Base-by-base conservation (phyloP, 2,329 filamentous ascomycete species). In the Furcasterigmium sp. region DNA sequence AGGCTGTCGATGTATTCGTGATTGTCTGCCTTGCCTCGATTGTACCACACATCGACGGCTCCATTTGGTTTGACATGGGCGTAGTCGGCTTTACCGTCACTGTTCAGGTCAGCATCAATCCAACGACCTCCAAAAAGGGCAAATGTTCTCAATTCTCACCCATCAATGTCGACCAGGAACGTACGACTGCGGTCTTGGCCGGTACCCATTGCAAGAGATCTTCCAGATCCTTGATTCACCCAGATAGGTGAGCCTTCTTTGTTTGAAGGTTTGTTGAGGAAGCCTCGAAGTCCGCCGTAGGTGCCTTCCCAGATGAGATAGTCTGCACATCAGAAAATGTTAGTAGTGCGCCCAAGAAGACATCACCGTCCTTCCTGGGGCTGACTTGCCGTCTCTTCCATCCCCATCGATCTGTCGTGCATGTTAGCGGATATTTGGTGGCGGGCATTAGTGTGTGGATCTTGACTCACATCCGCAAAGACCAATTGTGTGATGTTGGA, bases 41-140 rank as follows among this genome's bases (percentile, higher is more conserved):
- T 50, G 5, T 50, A 50, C 46, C 47, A 53, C 15, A 51, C 39
- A 8, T 18, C 17, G n/a, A 44, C 17, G 8, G 48, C 30, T 5
- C 48, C 45, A 21, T 46, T 23, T 10, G 41, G 39, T 11, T 36
- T 45, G 10, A 52, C 25, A 15, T 37, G 19, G 1, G 34, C 46
- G n/a, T 51, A 45, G 28, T 49, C 49, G 26, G 41, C 43, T n/a
- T 45, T 46, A 7, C 46, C 43, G 14, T 49, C 50, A 34, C 45
- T 41, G 26, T 51, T 43, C 49, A 57, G 50, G 15, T 56, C 53
- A 2, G 52, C 54, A 1, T n/a, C n/a, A n/a, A n/a, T n/a, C n/a
- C n/a, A n/a, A n/a, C n/a, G n/a, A n/a, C n/a, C n/a, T n/a, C n/a
- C n/a, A n/a, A n/a, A n/a, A n/a, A n/a, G n/a, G n/a, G n/a, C n/a